phyloP scores from a whole-genome alignment of 208 protist genomes.

The Leishmania gerbilli region DNA sequence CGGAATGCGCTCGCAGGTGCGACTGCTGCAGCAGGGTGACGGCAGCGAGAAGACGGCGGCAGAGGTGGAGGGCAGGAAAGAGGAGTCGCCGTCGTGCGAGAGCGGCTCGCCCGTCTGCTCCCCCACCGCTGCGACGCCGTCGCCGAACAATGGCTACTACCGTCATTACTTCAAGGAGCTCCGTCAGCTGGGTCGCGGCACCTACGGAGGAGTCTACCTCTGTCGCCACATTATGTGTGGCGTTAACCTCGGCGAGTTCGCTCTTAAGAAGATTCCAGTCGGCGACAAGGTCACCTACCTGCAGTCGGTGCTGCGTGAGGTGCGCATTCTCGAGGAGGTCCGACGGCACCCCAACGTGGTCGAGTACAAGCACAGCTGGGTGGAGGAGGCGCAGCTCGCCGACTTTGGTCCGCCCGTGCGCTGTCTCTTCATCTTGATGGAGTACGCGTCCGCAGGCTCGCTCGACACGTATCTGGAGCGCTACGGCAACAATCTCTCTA shows the following conservation, averaged over 20 bases:
- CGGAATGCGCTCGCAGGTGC: neutral
- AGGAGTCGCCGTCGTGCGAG: conserved; percentile 2
- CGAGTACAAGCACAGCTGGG: conserved; percentile 92
- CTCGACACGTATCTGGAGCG: conserved; percentile 82
- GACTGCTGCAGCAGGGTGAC: conserved; percentile 10
- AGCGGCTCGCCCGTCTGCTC: conserved; percentile 25
- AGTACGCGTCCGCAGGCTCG: conserved; percentile 86
- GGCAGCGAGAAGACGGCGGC: neutral
- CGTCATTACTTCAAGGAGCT: conserved; percentile 82
- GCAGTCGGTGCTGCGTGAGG: conserved; percentile 79
- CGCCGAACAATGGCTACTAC: conserved; percentile 71
- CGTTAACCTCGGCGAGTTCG: conserved; percentile 79
- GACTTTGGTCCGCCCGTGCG: conserved; percentile 91
- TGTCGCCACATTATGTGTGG: conserved; percentile 87
- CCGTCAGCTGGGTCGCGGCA: conserved; percentile 80
- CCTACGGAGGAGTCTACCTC: conserved; percentile 88
- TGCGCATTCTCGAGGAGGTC: conserved; percentile 85
- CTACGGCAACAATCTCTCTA: conserved; percentile 67
- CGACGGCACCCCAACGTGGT: conserved; percentile 88
- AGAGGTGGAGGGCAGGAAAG: conserved; percentile 1
- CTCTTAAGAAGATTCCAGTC: conserved; percentile 92
- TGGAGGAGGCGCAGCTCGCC: conserved; percentile 76
- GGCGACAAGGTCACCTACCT: conserved; percentile 83
- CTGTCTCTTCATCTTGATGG: conserved; percentile 92
- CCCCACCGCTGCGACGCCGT: conserved; percentile 10